Evolutionary conservation across 306 rosid genomes (phyloP).

Genomic region (Fragaria vesca): DNA sequence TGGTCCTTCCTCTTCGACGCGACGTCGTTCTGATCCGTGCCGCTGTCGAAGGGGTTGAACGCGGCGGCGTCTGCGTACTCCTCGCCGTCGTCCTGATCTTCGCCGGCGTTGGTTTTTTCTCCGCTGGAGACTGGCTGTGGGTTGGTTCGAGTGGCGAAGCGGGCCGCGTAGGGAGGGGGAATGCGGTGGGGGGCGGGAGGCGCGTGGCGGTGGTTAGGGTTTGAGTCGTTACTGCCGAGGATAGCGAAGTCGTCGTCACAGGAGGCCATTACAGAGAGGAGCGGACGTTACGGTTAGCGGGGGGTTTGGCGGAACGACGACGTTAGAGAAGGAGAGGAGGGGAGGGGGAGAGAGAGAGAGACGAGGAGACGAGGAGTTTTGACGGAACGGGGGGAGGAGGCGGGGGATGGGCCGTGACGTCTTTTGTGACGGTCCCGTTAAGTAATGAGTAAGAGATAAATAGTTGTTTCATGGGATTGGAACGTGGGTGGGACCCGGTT

Average conservation of each 20-base stretch:
- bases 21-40: slow-evolving; percentile 37
- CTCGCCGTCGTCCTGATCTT: slow-evolving; percentile 44
- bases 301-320: slow-evolving; percentile 11
- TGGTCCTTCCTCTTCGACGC: slow-evolving; percentile 65
- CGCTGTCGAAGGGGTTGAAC: slow-evolving; percentile 57
- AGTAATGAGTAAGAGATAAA: slow-evolving; percentile 27
- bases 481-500: slow-evolving; percentile 11
- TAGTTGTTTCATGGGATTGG: not conserved
- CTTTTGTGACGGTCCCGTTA: slow-evolving; percentile 80
- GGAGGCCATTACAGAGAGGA: slow-evolving; percentile 60
- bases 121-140: slow-evolving; percentile 22
- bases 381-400: slow-evolving; percentile 47
- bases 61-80: slow-evolving; percentile 40
- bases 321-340: slow-evolving; percentile 45
- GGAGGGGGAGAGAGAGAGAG: slow-evolving; percentile 1
- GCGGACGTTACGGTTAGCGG: slow-evolving; percentile 60
- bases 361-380: slow-evolving; percentile 26
- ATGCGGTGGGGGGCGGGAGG: slow-evolving; percentile 40
- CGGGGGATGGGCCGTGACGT: slow-evolving; percentile 51
- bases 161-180: slow-evolving; percentile 59
- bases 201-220: slow-evolving; percentile 31
- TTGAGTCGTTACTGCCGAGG: slow-evolving; percentile 67
- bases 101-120: slow-evolving; percentile 30
- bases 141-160: slow-evolving; percentile 41
- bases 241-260: slow-evolving; percentile 95